A percentile compares a stretch with the other conserved stretches of the same genome.
Evolutionary conservation across 106 monocot species (phyloP).

Genomic region (Phalaenopsis equestris): DNA sequence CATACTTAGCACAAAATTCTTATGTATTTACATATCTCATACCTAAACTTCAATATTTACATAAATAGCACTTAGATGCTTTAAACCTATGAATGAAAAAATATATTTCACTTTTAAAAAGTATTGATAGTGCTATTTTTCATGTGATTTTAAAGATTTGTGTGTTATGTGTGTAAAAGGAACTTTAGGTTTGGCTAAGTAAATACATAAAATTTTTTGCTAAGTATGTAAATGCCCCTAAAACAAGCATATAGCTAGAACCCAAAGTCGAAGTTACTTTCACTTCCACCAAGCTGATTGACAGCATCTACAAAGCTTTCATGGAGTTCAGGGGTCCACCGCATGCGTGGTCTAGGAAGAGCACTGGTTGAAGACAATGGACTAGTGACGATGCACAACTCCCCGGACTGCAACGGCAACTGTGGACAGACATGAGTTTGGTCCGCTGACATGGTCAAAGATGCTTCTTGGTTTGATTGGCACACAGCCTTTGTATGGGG

Average conservation of each 20-base stretch:
- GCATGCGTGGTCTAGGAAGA: constrained; percentile 46
- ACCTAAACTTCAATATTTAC: too few relatives aligned
- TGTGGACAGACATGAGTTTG: constrained; percentile 19
- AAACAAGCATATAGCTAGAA: not conserved
- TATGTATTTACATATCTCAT: too few relatives aligned
- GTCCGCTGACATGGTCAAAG: constrained; percentile 18
- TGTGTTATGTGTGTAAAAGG: too few relatives aligned
- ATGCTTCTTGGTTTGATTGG: constrained; percentile 15
- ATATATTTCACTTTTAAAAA: too few relatives aligned
- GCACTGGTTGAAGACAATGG: constrained; percentile 35
- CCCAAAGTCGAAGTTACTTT: constrained; percentile 32
- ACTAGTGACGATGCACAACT: constrained; percentile 16
- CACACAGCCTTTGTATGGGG: constrained; percentile 17
- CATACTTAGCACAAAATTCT: not conserved
- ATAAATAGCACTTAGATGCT: too few relatives aligned
- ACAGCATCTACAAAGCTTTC: constrained; percentile 76
- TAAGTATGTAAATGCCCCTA: too few relatives aligned
- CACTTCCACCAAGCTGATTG: constrained; percentile 83
- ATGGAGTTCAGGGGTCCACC: constrained; percentile 80
- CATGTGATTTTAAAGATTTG: too few relatives aligned
- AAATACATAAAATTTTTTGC: too few relatives aligned
- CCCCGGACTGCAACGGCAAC: constrained; percentile 32
- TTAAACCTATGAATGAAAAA: too few relatives aligned
- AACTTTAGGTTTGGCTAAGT: too few relatives aligned
- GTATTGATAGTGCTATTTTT: too few relatives aligned